Evolutionary conservation across 2,329 filamentous ascomycete genomes (phyloP).

Genomic region (Colletotrichum viniferum): DNA sequence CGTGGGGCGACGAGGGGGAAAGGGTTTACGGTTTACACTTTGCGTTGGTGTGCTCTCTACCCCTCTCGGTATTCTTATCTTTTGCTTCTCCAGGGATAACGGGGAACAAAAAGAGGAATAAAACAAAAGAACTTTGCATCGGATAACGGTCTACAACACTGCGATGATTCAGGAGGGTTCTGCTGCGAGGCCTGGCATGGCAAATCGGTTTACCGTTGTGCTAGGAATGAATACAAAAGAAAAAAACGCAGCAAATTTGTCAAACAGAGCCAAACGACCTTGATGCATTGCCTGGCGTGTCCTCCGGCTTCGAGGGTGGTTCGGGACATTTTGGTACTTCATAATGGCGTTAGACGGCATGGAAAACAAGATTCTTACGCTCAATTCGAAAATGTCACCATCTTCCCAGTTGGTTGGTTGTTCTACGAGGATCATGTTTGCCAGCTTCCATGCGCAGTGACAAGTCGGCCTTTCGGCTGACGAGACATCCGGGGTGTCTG

Average conservation of each 20-base stretch:
- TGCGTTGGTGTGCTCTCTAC: conserved; percentile 22
- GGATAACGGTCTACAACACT: conserved; percentile 20
- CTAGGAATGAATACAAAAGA: conserved; percentile 21
- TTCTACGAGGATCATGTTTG: background rate
- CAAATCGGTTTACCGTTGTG: conserved; percentile 18
- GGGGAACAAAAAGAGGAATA: conserved; percentile 10
- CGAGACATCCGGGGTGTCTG: background rate
- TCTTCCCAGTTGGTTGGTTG: background rate
- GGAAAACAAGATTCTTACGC: conserved; percentile 4
- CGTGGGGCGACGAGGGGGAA: background rate
- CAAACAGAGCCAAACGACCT: conserved; percentile 6
- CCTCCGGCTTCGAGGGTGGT: background rate
- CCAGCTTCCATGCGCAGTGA: background rate
- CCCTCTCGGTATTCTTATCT: background rate
- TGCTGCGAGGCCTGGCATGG: conserved; percentile 21
- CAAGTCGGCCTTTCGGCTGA: background rate
- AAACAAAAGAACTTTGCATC: conserved; percentile 14
- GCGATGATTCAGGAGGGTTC: conserved; percentile 19
- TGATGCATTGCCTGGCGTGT: conserved; percentile 6
- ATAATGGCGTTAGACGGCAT: conserved; percentile 5
- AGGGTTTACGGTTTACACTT: conserved; percentile 15
- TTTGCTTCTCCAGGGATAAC: background rate
- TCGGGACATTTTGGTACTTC: background rate
- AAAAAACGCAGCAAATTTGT: conserved; percentile 20
- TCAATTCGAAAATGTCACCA: conserved; percentile 1